Base-by-base conservation (phyloP, 331 rosid genomes). In the Saraca asoca region DNA sequence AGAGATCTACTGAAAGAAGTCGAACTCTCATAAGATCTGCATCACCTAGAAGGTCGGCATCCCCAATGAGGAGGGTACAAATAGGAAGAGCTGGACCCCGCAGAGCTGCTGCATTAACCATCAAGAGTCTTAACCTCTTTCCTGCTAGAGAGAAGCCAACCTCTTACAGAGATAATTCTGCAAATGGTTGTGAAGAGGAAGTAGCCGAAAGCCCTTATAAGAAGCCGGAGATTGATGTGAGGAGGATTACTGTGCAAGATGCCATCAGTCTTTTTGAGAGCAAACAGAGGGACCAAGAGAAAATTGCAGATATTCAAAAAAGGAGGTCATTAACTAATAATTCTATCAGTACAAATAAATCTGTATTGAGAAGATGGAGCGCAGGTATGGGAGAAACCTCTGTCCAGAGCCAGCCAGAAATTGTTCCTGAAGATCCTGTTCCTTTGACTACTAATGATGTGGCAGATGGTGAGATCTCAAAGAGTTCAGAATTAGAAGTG, bases 291-390 rank as follows among this genome's bases (percentile, higher is more conserved):
- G 94, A 88, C 64, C 86, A 88, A 19, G 94, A 88, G 59, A 85
- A 88, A 19, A 44, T 82, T 59, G 37, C 71, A 24, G 96, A 86
- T 69, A 35, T 64, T 78, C 89, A 88, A 53, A 79, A 80, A 58
- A 79, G 85, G 84, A 85, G 79, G 76, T 90, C 91, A 37, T 61
- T 84, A 75, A 41, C 88, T 56, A 89, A 83, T 77, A 75, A 79
- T 61, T 75, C 96, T 48, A 41, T 58, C 45, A 59, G 69, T 75
- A 75, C 97, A 51, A 94, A 78, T 76, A 94, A 94, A 79, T 81
- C 95, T 74, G 96, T 94, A 39, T 77, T 94, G 80, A 88, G 98
- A 81, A 90, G 98, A 81, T 94, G 97, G 97, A 94, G 96, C 82
- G 68, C 96, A 33, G 88, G 96, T 58, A 72, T 86, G 80, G 96